phyloP scores from a whole-genome alignment of 106 monocot species.

The Iris macrosiphon region DNA sequence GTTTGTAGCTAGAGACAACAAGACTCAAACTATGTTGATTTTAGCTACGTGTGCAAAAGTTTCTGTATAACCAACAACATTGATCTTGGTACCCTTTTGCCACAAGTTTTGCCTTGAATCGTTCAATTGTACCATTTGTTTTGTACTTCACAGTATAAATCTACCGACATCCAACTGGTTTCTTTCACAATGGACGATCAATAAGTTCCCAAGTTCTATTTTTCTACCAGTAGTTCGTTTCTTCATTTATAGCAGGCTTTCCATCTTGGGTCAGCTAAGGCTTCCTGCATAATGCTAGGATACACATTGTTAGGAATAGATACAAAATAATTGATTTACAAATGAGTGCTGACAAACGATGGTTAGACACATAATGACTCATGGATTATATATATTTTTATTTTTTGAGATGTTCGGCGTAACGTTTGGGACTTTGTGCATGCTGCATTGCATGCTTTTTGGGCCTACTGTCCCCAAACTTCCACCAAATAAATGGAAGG shows the following conservation, averaged over 20 bases:
- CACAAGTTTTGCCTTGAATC: background rate
- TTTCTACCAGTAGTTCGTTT: background rate
- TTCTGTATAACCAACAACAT: slow-evolving; percentile 5
- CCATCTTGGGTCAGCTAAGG: slow-evolving; percentile 3
- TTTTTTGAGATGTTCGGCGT: no score
- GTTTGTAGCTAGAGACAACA: slow-evolving; percentile 7
- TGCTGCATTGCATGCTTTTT: no score
- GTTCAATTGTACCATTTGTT: slow-evolving; percentile 11
- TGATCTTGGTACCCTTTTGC: no score
- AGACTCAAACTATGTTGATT: slow-evolving; percentile 8
- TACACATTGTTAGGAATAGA: slow-evolving; percentile 10
- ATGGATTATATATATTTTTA: no score
- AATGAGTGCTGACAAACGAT: background rate
- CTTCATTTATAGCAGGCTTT: slow-evolving; percentile 3
- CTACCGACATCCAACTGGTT: slow-evolving; percentile 1
- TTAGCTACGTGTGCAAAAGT: slow-evolving; percentile 7
- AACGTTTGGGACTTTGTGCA: no score
- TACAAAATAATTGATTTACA: slow-evolving; percentile 13
- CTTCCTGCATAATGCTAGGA: background rate
- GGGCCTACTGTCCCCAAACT: no score
- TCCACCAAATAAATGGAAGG: no score
- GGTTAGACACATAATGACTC: slow-evolving; percentile 6
- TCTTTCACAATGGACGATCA: slow-evolving; percentile 2
- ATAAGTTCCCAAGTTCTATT: slow-evolving; percentile 3
- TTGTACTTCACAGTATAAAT: slow-evolving; percentile 11